phyloP scores from a whole-genome alignment of 2,329 filamentous ascomycete genomes.

The Canariomyces notabilis region DNA sequence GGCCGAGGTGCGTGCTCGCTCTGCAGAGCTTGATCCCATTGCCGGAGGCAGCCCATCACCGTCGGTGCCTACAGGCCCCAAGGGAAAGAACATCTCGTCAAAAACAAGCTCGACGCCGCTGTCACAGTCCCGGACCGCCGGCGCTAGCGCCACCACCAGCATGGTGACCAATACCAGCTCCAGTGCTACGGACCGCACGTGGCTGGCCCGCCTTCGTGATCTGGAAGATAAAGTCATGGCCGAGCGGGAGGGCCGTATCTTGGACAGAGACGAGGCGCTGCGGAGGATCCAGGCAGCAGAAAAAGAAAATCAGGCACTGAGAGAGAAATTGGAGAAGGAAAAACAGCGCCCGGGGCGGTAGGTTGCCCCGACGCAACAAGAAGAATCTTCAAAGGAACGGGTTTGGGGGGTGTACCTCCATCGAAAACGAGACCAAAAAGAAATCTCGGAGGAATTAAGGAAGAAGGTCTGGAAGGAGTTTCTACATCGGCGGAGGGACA shows the following conservation, averaged over 20 bases:
- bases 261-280: constrained; percentile 79
- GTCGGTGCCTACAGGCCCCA: constrained; percentile 50
- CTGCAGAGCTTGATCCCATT: constrained; percentile 34
- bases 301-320: constrained; percentile 22
- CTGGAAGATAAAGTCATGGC: constrained; percentile 84
- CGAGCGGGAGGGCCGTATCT: constrained; percentile 77
- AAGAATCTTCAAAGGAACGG: no score
- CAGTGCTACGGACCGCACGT: constrained; percentile 59
- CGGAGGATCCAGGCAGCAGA: constrained; percentile 47
- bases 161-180: not conserved
- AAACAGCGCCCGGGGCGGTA: constrained; percentile 11
- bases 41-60: constrained; percentile 48
- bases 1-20: constrained; percentile 51
- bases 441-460: no score
- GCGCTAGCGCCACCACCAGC: not conserved
- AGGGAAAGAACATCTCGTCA: constrained; percentile 34
- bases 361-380: not conserved
- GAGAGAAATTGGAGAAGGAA: constrained; percentile 25
- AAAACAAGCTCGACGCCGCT: constrained; percentile 18
- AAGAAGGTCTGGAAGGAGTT: no score
- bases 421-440: no score
- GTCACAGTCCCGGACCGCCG: not conserved
- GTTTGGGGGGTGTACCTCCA: no score
- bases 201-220: constrained; percentile 80
- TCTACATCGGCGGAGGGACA: no score